Evolutionary conservation across 345 rosid genomes (phyloP).

Genomic region (Brassica juncea): DNA sequence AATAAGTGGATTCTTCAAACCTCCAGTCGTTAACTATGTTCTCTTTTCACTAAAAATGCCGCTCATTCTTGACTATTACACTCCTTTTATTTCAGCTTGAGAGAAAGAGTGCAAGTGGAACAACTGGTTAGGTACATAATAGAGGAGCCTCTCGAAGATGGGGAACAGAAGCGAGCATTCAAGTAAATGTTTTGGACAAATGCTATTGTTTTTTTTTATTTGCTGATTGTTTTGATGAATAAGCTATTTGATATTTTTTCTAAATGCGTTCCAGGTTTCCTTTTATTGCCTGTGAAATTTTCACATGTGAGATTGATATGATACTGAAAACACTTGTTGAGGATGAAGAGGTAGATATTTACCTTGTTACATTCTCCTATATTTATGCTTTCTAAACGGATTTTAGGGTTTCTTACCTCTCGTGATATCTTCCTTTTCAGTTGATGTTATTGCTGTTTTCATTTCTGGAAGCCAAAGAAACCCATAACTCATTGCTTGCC

Average conservation of each 20-base stretch:
- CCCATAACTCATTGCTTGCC: constrained; percentile 67
- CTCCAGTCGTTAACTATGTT: not conserved
- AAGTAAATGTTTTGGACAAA: constrained; percentile 55
- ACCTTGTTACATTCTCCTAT: constrained; percentile 13
- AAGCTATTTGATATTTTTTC: constrained; percentile 1
- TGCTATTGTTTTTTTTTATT: not conserved
- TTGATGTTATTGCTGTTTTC: constrained; percentile 86
- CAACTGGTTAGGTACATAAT: constrained; percentile 76
- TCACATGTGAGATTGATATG: constrained; percentile 92
- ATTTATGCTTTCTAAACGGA: not conserved
- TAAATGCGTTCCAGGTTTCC: constrained; percentile 60
- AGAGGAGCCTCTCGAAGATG: constrained; percentile 73
- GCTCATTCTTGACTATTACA: constrained; percentile 20
- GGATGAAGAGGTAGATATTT: constrained; percentile 72
- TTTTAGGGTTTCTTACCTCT: constrained; percentile 19
- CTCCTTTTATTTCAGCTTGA: constrained; percentile 60
- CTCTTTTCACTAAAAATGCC: constrained; percentile 4
- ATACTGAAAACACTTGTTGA: constrained; percentile 89
- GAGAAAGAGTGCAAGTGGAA: constrained; percentile 77
- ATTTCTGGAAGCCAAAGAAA: constrained; percentile 65
- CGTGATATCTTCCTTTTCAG: constrained; percentile 48
- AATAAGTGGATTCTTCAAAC: constrained; percentile 6
- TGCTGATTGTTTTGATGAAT: constrained; percentile 18
- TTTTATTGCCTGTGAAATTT: constrained; percentile 87
- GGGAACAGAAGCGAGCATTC: constrained; percentile 66